phyloP scores from a whole-genome alignment of 495 filamentous ascomycete species.

The Xylaria scruposa region DNA sequence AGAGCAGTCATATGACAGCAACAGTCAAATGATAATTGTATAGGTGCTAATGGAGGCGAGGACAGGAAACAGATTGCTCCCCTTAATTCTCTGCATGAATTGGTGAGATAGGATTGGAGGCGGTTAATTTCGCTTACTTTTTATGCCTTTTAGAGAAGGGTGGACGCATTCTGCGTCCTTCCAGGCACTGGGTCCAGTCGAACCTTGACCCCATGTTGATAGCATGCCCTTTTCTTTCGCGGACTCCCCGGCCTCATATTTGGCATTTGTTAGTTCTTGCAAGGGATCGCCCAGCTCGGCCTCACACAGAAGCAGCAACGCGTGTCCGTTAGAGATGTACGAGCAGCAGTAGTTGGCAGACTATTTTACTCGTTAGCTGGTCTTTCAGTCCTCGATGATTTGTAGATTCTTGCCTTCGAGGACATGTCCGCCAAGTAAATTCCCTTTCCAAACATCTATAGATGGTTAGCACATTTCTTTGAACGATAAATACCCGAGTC shows the following conservation, averaged over 20 bases:
- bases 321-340: conserved; percentile 52
- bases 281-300: conserved; percentile 78
- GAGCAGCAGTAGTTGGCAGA: conserved; percentile 78
- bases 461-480: conserved; percentile 9
- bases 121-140: conserved; percentile 48
- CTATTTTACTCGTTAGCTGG: conserved; percentile 48
- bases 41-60: not conserved
- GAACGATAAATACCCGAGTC: not conserved
- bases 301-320: conserved; percentile 75
- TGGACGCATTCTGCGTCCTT: conserved; percentile 75
- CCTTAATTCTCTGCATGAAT: not conserved
- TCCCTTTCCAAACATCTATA: conserved; percentile 78
- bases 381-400: not conserved
- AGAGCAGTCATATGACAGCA: not conserved
- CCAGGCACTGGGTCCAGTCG: conserved; percentile 68
- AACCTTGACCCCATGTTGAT: conserved; percentile 71
- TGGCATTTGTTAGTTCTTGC: conserved; percentile 58
- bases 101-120: not conserved
- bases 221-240: conserved; percentile 65
- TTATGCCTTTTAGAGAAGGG: conserved; percentile 65
- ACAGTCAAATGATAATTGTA: not conserved
- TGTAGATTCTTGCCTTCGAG: conserved; percentile 45
- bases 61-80: not conserved
- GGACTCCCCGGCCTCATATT: conserved; percentile 66
- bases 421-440: conserved; percentile 88